Conservation (phyloP, 2,329 filamentous ascomycete genomes). For the Hypocrella siamensis region DNA sequence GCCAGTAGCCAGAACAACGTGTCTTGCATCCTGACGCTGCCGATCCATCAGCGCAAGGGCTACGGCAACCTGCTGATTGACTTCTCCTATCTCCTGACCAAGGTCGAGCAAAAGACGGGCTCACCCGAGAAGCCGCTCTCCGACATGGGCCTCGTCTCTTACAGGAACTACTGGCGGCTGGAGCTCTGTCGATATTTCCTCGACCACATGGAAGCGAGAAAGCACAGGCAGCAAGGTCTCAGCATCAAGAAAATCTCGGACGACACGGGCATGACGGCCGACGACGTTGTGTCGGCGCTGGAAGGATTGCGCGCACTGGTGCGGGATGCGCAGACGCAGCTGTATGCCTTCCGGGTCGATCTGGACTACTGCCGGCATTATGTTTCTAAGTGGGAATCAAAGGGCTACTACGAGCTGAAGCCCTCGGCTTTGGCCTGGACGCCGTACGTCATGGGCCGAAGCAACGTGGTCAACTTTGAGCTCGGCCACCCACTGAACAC, state of each 20-base stretch:
- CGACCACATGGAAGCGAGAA: constrained; percentile 19
- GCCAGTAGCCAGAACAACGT: constrained; percentile 93
- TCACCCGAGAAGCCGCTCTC: constrained; percentile 95
- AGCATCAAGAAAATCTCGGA: constrained; percentile 61
- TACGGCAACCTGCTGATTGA: constrained; percentile 96
- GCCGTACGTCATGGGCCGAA: constrained; percentile 89
- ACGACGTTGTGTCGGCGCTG: constrained; percentile 88
- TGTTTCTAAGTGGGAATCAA: constrained; percentile 75
- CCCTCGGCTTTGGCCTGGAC: constrained; percentile 79
- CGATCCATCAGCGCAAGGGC: constrained; percentile 92
- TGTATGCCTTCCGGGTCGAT: constrained; percentile 82
- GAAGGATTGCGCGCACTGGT: constrained; percentile 83
- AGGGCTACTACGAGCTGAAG: constrained; percentile 75
- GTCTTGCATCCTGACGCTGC: constrained; percentile 88
- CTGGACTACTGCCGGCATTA: constrained; percentile 74
- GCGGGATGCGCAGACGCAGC: constrained; percentile 72
- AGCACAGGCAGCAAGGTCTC: constrained; percentile 28
- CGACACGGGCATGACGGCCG: constrained; percentile 85
- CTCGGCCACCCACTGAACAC: constrained; percentile 68
- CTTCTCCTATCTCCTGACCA: constrained; percentile 91
- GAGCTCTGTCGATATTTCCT: constrained; percentile 75
- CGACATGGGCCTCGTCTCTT: constrained; percentile 94
- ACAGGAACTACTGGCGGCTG: constrained; percentile 92
- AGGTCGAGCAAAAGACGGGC: constrained; percentile 83
- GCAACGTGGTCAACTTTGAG: constrained; percentile 69